Evolutionary conservation across 768 basidiomycete species (phyloP), one percentile per base, ranked within the genome.

Genomic region (Pleurotus citrinopileatus): DNA sequence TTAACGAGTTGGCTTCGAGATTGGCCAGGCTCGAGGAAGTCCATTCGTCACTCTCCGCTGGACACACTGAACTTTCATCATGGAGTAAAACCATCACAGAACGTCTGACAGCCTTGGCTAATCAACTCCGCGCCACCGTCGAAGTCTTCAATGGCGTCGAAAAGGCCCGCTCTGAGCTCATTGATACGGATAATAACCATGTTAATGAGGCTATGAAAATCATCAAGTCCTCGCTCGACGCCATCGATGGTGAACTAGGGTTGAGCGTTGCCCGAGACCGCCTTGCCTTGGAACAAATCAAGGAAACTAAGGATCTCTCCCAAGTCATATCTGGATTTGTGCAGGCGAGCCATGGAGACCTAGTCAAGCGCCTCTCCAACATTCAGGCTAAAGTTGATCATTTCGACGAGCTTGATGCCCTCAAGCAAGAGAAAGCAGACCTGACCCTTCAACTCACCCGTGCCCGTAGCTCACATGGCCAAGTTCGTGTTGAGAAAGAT

Each of bases 401-500:
- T 13, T n/a, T 23, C n/a, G 48, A 34, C 3, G 87, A 91, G 60
- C 65, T 84, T 25, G 87, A 91, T 8, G 89, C 92, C 51, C 73
- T 89, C 54, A 81, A 83, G 40, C 81, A 80, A 56, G 61, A 74
- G 15, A 91, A 89, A 64, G 71, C 79, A 6, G 90, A 92, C 5
- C 74, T 83, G 45, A 89, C 91, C 61, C 71, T 84, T 28, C 86
- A 91, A 61, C 61, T 93, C 9, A 80, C 83, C 10, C 90, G 89
- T 69, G 87, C 91, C 46, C 86, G 89, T 51, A 81, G 83, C 19
- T 82, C 84, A 12, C 85, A 90, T 60, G 89, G 89, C 0, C 86
- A 89, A 63, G 79, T 87, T 4, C 83, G 88, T 13, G 89, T 89
- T 12, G 91, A 94, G 73, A 94, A 91, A 69, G 91, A 92, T 45